These are phyloP conservation scores for Leccinum uliginosum DNA, from an alignment of 768 basidiomycete species.

Conservation along the genomic window DNA sequence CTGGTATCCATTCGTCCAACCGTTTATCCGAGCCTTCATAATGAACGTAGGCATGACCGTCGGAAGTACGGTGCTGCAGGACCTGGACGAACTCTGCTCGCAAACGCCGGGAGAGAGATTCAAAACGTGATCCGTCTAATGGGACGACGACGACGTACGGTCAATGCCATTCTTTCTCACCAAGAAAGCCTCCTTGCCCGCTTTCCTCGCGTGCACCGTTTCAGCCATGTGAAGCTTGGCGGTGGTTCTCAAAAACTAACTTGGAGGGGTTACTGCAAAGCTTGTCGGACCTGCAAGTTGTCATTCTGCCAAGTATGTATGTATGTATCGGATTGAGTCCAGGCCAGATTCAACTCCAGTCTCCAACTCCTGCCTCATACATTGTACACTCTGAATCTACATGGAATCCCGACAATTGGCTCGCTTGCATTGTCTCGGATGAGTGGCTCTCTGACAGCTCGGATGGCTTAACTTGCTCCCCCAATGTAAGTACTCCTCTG, in stretches of 20 bases:
- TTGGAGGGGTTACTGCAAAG: background rate
- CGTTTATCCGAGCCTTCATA: conserved; percentile 67
- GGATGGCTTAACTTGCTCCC: background rate
- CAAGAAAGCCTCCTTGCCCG: conserved; percentile 13
- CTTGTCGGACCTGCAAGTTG: conserved; percentile 6
- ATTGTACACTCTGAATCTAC: no score
- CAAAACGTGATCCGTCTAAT: conserved; percentile 7
- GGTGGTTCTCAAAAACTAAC: background rate
- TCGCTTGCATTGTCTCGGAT: no score
- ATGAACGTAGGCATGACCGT: conserved; percentile 63
- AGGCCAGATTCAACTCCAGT: background rate
- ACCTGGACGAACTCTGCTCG: conserved; percentile 45
- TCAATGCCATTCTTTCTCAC: conserved; percentile 33
- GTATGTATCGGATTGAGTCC: background rate
- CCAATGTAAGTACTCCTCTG: background rate
- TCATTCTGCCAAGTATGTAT: background rate
- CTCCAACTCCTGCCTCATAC: no score
- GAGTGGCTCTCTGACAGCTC: background rate
- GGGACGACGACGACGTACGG: conserved; percentile 30
- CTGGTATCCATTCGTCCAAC: conserved; percentile 70
- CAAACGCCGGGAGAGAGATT: conserved; percentile 4
- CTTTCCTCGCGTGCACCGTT: conserved; percentile 6
- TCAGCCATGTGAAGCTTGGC: conserved; percentile 18
- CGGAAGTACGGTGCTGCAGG: conserved; percentile 41
- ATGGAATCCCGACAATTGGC: no score